Conservation (phyloP, 2,329 filamentous ascomycete genomes). For the Periconia digitata region DNA sequence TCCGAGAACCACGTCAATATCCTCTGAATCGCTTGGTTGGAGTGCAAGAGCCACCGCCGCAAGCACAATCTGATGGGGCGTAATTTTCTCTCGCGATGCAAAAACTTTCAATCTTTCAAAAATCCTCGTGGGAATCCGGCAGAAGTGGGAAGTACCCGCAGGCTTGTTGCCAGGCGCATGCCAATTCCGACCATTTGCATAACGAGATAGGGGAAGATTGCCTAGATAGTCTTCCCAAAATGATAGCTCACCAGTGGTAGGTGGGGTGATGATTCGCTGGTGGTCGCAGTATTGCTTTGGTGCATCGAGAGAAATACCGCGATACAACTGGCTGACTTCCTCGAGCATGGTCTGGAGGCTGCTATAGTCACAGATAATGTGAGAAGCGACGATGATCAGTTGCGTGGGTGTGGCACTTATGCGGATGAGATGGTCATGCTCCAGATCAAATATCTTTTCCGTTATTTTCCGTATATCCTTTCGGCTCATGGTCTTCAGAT, state of each 20-base stretch:
- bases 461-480: background rate
- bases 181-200: too few relatives aligned
- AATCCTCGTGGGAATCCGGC: background rate
- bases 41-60: background rate
- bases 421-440: background rate
- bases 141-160: background rate
- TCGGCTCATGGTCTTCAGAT: background rate
- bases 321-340: background rate
- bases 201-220: background rate
- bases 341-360: background rate
- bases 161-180: slow-evolving; percentile 1
- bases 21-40: background rate
- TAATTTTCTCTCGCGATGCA: background rate
- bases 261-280: background rate
- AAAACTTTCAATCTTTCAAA: background rate
- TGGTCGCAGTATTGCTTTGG: slow-evolving; percentile 1
- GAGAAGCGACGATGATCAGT: slow-evolving; percentile 2
- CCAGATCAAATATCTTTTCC: background rate
- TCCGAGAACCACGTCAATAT: slow-evolving; percentile 1
- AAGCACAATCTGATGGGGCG: slow-evolving; percentile 4
- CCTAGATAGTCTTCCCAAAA: slow-evolving; percentile 10
- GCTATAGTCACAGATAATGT: slow-evolving; percentile 5
- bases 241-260: slow-evolving; percentile 7
- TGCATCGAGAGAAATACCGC: background rate
- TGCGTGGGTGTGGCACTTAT: background rate